Conservation (phyloP, 2,329 filamentous ascomycete genomes). For the Exophiala bonariae region DNA sequence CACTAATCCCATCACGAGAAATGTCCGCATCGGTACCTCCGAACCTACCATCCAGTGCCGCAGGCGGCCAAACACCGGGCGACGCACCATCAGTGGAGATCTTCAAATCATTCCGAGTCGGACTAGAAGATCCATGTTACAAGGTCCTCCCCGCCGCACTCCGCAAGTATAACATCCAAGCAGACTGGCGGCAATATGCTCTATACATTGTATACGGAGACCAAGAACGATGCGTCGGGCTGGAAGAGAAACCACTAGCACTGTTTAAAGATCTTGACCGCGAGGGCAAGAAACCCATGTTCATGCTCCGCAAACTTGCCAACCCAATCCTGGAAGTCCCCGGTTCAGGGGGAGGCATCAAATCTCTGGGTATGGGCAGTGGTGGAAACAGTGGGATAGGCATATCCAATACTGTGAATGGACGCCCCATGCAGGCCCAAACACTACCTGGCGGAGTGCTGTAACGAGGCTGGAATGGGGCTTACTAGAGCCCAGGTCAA, state of each 20-base stretch:
- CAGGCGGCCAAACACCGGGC: constrained; percentile 22
- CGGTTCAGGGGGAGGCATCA: constrained; percentile 15
- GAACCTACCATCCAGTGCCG: constrained; percentile 18
- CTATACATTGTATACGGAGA: constrained; percentile 99
- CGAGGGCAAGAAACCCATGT: constrained; percentile 98
- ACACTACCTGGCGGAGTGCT: constrained; percentile 23
- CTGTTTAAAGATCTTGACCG: constrained; percentile 96
- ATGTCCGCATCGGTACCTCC: constrained; percentile 26
- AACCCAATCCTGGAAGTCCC: constrained; percentile 24
- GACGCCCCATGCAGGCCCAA: constrained; percentile 14
- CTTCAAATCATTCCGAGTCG: constrained; percentile 97
- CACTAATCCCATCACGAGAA: constrained; percentile 24
- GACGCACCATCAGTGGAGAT: constrained; percentile 71
- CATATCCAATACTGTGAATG: constrained; percentile 10
- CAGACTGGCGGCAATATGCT: constrained; percentile 95
- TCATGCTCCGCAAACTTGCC: constrained; percentile 81
- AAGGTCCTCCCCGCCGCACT: constrained; percentile 94
- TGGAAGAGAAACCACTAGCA: constrained; percentile 92
- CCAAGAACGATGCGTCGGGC: constrained; percentile 86
- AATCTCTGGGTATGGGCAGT: constrained; percentile 11
- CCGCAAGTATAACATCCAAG: constrained; percentile 98
- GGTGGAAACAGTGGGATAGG: constrained; percentile 8
- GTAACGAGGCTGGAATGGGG: constrained; percentile 6
- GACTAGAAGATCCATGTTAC: constrained; percentile 96
- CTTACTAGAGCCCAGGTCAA: too few species aligned